Base-by-base conservation (phyloP, 2,329 filamentous ascomycete genomes). In the Onygena corvina region DNA sequence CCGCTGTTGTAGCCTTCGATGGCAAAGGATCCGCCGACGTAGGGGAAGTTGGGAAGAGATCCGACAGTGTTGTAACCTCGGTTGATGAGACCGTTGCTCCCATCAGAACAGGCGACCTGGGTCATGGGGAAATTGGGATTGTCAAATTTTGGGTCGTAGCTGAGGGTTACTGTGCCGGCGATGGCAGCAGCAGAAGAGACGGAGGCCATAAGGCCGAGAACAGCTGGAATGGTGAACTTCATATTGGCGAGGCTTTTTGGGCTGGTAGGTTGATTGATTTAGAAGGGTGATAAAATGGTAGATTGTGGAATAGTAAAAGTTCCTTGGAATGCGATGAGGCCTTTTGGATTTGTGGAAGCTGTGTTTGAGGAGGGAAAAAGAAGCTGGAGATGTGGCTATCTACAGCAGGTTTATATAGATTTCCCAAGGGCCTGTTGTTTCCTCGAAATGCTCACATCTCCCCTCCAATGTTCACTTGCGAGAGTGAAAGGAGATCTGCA, bases 81-180 rank as follows among this genome's bases (percentile, higher is more conserved):
- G 6, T 16, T 48, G 8, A 60, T 44, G 14, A 69, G 60, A 18
- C 66, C 66, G 49, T 66, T 60, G 27, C 30, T 18, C 4, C 66
- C 66, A 48, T 67, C 56, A 8, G 65, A 67, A 57, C 67, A 69
- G 44, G 62, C 25, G 38, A 87, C 73, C 3, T 60, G 63, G 29
- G 66, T 71, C 49, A 89, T 63, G 38, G 76, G 71, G 51, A 79
- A 75, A 52, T 56, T 56, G 40, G 62, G 63, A 54, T 81, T 69
- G 61, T 89, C 84, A 68, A 86, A 92, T 61, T 75, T 79, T 16
- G 69, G 67, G 67, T 89, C 84, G 66, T 81, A 90, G 55, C 81
- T 82, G 60, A 88, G 83, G 64, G 60, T 64, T 46, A 69, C 61
- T 21, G 58, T 56, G 14, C 35, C 47, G 14, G 53, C 46, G 5